Conservation (phyloP, 2,329 filamentous ascomycete species). For the Fusarium setosum region DNA sequence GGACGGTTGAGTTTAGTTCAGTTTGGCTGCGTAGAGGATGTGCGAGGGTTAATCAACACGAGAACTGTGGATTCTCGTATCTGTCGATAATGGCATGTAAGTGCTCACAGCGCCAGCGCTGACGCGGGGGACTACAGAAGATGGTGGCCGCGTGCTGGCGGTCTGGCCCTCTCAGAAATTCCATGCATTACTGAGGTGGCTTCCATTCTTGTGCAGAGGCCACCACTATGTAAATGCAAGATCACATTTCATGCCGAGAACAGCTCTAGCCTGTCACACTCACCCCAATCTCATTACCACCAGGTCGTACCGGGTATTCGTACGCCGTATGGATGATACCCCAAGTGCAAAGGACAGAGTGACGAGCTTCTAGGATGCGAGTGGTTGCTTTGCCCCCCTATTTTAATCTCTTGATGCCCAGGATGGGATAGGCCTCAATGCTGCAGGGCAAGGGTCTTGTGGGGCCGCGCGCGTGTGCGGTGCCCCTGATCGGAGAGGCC, state of each 20-base stretch:
- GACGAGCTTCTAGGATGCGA: slow-evolving; percentile 16
- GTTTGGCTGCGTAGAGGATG: background rate
- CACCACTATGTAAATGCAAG: slow-evolving; percentile 1
- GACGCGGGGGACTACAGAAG: background rate
- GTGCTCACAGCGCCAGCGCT: background rate
- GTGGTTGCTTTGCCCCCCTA: slow-evolving; percentile 28
- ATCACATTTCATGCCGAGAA: background rate
- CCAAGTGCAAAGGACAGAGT: slow-evolving; percentile 9
- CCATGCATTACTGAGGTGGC: slow-evolving; percentile 25
- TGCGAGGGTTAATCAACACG: slow-evolving; percentile 6
- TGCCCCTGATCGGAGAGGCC: slow-evolving; percentile 19
- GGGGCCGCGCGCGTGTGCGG: background rate
- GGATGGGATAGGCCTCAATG: slow-evolving; percentile 14
- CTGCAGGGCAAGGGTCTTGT: background rate
- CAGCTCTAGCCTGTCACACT: background rate
- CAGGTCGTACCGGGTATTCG: background rate
- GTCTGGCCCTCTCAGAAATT: slow-evolving; percentile 9
- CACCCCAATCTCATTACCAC: background rate
- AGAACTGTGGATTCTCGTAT: slow-evolving; percentile 16
- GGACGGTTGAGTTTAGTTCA: background rate
- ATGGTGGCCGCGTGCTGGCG: background rate
- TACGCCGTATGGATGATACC: slow-evolving; percentile 12
- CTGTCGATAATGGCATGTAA: background rate
- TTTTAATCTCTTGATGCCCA: slow-evolving; percentile 28
- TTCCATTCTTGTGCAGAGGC: slow-evolving; percentile 15